Percentiles rank a stretch among this genome's conserved stretches.
Conservation (phyloP, 371 early-diverging fungal genomes). For the Mucor mucedo region DNA sequence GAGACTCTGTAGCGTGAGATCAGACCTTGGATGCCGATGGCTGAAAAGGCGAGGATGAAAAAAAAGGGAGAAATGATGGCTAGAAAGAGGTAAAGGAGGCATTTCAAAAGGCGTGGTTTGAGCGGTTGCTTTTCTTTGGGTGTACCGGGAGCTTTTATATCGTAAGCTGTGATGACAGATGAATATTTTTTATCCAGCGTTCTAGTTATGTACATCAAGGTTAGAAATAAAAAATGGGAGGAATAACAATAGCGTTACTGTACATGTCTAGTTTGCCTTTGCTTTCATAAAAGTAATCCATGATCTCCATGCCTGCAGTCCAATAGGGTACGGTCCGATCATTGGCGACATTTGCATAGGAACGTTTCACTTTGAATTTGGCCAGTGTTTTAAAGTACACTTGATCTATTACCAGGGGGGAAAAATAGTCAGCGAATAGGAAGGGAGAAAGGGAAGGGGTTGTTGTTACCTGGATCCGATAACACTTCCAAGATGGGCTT, state of each 20-base stretch:
- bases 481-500: constrained; percentile 61
- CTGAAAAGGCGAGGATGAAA: constrained; percentile 9
- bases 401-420: constrained; percentile 3
- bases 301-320: constrained; percentile 64
- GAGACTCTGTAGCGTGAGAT: constrained; percentile 36
- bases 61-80: constrained; percentile 26
- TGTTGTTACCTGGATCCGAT: constrained; percentile 61
- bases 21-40: constrained; percentile 37
- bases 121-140: background rate
- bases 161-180: constrained; percentile 24
- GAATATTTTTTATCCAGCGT: constrained; percentile 22
- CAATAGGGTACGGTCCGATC: constrained; percentile 76
- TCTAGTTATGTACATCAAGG: constrained; percentile 4
- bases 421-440: background rate
- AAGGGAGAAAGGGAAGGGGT: no score
- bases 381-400: constrained; percentile 33
- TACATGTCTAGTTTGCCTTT: constrained; percentile 55
- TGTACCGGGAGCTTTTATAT: constrained; percentile 6
- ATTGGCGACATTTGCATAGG: constrained; percentile 73
- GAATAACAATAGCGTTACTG: background rate
- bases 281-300: constrained; percentile 54
- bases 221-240: background rate
- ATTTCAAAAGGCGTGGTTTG: constrained; percentile 3
- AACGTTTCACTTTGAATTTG: constrained; percentile 53
- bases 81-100: constrained; percentile 5